Base-by-base conservation (phyloP, 768 basidiomycete genomes). In the Wakefieldia striispora region DNA sequence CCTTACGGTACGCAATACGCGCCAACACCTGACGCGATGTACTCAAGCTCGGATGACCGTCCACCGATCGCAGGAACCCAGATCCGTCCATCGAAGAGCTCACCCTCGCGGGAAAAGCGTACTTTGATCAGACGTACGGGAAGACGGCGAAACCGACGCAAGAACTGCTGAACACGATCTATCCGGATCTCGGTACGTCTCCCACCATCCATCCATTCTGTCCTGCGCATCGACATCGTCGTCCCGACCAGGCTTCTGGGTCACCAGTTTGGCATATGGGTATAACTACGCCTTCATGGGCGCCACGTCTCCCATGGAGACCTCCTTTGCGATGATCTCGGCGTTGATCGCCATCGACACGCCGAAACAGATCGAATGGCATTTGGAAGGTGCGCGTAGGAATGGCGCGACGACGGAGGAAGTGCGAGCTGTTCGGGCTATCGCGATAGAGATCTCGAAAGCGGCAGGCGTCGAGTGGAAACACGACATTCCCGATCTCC, bases 331-430 rank as follows among this genome's bases (percentile, higher is more conserved):
- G 13, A 65, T 85, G 55, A 77, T 84, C n/a, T 75, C 83, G 12
- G 76, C 82, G 0, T 73, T 85, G 40, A 79, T 87, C 58, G 76
- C 80, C 4, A 72, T 70, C 48, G 83, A 86, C 59, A 77, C 81
- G 29, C 82, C 84, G 0, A 76, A 71, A 34, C 85, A 87, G 58
- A 78, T 82, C 26, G 67, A 54, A n/a, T 87, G 85, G 84, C 85
- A 86, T 58, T 68, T 86, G 20, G 69, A 72, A 12, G 79, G 79
- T 14, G 82, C 84, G 3, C 69, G 72, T 36, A 70, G 81, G 45
- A 70, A 72, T 38, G 83, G 83, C 3, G 84, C 83, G 11, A 77
- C 72, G 2, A 49, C 69, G 16, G 79, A 77, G 14, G 75, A 86
- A 56, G 73, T 75, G 6, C 66, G 65, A 35, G 82, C 82, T 3